Conservation (phyloP, 2,329 filamentous ascomycete species). For the Triangularia verruculosa region DNA sequence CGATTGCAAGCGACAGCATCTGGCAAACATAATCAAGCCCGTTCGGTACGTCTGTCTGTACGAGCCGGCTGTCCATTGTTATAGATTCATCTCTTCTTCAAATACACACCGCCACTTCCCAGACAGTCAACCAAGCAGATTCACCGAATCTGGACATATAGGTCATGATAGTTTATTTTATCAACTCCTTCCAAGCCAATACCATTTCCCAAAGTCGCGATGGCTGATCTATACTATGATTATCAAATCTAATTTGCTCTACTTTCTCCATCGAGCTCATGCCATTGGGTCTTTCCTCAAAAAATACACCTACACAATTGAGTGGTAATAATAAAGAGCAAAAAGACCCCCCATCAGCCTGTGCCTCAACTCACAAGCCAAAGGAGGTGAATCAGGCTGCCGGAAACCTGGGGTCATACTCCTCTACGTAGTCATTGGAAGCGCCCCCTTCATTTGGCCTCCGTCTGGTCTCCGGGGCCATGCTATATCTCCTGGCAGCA, state of each 20-base stretch:
- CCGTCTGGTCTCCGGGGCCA: not conserved
- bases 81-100: too few relatives aligned
- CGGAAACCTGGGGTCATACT: constrained; percentile 28
- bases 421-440: constrained; percentile 21
- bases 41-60: too few relatives aligned
- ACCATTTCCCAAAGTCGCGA: not conserved
- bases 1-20: too few relatives aligned
- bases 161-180: too few relatives aligned
- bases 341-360: not conserved
- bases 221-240: not conserved
- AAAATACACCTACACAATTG: not conserved
- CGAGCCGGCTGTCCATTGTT: too few relatives aligned
- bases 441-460: not conserved
- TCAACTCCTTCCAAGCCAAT: not conserved
- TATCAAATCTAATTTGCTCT: not conserved
- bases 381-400: constrained; percentile 8
- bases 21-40: too few relatives aligned
- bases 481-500: constrained; percentile 7
- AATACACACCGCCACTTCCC: too few relatives aligned
- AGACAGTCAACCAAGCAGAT: too few relatives aligned
- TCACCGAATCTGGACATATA: too few relatives aligned
- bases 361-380: not conserved
- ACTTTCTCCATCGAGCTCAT: not conserved
- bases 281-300: not conserved
- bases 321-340: not conserved